Percentiles rank a stretch among this genome's conserved stretches.
phyloP scores from a whole-genome alignment of 495 filamentous ascomycete genomes.

The Penicillium argentinense region DNA sequence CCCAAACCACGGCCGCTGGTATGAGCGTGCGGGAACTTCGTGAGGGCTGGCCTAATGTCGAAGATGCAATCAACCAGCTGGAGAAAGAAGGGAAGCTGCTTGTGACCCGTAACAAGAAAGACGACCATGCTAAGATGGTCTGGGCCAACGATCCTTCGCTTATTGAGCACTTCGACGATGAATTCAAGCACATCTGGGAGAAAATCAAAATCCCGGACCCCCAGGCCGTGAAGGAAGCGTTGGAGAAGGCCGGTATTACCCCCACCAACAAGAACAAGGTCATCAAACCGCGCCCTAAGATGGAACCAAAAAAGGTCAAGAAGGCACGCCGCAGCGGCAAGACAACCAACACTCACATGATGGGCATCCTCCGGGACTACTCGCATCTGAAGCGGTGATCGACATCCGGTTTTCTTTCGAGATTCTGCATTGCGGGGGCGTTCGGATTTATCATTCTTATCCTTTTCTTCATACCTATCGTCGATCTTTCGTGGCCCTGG shows the following conservation, averaged over 20 bases:
- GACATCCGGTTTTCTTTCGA: background rate
- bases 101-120: conserved; percentile 89
- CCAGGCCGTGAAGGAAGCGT: conserved; percentile 71
- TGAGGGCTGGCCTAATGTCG: conserved; percentile 88
- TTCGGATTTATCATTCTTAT: background rate
- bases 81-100: conserved; percentile 78
- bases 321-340: conserved; percentile 73
- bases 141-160: conserved; percentile 85
- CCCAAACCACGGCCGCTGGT: conserved; percentile 75
- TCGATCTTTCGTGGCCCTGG: background rate
- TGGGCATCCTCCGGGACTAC: conserved; percentile 81
- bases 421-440: background rate
- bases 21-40: conserved; percentile 84
- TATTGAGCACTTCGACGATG: conserved; percentile 70
- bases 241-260: conserved; percentile 71
- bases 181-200: conserved; percentile 82
- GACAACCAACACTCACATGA: conserved; percentile 93
- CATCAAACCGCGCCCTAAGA: conserved; percentile 55
- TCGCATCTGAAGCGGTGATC: conserved; percentile 57
- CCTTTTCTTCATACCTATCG: too few species aligned
- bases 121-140: conserved; percentile 77
- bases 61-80: conserved; percentile 71
- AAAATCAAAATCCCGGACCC: conserved; percentile 73
- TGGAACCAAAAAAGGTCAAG: conserved; percentile 59
- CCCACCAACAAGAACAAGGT: conserved; percentile 74